These are phyloP conservation scores for Cercospora nicotianae DNA, from an alignment of 2,329 filamentous ascomycete genomes.

Conservation along the genomic window DNA sequence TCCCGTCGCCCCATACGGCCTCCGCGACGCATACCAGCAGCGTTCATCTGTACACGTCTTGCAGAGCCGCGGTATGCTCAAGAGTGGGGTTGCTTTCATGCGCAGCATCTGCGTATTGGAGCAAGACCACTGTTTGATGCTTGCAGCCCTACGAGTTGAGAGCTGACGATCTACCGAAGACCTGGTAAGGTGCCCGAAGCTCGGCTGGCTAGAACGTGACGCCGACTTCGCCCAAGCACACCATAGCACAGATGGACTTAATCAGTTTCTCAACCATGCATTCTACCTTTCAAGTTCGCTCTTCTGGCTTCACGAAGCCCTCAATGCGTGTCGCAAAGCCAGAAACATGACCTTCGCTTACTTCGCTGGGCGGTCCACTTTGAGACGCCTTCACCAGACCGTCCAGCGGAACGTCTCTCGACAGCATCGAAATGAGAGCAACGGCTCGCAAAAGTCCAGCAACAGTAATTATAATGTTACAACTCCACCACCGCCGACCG, in stretches of 20 bases:
- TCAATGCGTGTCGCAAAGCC: constrained; percentile 17
- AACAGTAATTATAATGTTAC: constrained; percentile 9
- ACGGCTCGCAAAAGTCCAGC: constrained; percentile 25
- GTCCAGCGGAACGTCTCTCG: constrained; percentile 37
- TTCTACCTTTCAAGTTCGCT: background rate
- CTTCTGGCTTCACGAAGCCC: background rate
- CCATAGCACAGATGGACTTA: too few species aligned
- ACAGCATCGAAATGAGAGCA: constrained; percentile 27
- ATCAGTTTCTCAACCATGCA: constrained; percentile 7
- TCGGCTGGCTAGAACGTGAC: background rate
- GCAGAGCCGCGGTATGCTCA: too few species aligned
- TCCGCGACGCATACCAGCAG: background rate
- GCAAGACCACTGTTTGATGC: background rate
- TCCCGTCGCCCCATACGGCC: too few species aligned
- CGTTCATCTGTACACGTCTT: background rate
- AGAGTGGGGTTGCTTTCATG: background rate
- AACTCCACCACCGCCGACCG: too few species aligned
- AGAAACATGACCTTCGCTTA: constrained; percentile 32
- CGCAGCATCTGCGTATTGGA: background rate
- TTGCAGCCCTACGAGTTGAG: constrained; percentile 12
- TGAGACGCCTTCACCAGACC: constrained; percentile 36
- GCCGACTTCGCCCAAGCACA: constrained; percentile 10
- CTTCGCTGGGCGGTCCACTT: constrained; percentile 33
- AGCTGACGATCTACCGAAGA: background rate
- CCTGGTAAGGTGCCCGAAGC: constrained; percentile 3